phyloP scores from a whole-genome alignment of 202 grass and related monocot species.

The Musa balbisiana region DNA sequence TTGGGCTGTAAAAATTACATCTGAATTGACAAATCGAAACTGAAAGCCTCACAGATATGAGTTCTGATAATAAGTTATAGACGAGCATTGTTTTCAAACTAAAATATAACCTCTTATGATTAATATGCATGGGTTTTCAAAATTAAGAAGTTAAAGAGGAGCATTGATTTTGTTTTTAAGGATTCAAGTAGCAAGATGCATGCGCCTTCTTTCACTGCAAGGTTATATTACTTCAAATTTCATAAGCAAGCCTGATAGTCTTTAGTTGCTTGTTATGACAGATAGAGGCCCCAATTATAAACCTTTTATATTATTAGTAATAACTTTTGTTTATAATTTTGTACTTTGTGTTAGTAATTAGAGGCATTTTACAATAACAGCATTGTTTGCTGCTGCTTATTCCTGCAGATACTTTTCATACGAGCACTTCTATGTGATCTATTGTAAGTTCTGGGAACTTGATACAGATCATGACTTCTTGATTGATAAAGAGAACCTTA shows the following conservation, averaged over 20 bases:
- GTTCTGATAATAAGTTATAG: background rate
- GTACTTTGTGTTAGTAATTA: background rate
- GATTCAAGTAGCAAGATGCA: background rate
- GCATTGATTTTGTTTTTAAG: background rate
- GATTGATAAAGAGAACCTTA: constrained; percentile 96
- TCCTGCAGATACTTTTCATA: constrained; percentile 84
- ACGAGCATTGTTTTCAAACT: background rate
- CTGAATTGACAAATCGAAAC: background rate
- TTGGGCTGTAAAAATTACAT: too few species aligned
- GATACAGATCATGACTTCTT: constrained; percentile 96
- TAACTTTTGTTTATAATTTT: background rate
- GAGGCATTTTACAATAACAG: background rate
- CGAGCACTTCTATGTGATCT: constrained; percentile 99
- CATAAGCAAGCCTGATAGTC: too few species aligned
- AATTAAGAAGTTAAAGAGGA: background rate
- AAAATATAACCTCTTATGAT: background rate
- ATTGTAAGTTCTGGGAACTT: constrained; percentile 97
- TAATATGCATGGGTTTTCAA: background rate
- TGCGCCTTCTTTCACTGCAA: too few species aligned
- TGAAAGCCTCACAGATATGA: background rate
- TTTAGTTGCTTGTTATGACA: too few species aligned
- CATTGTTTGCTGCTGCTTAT: background rate
- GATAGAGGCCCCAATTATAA: background rate
- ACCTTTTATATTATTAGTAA: background rate
- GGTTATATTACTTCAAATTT: too few species aligned